Conservation (phyloP, 108 stramenopile genomes). For the Mayamaea pseudoterrestris region DNA sequence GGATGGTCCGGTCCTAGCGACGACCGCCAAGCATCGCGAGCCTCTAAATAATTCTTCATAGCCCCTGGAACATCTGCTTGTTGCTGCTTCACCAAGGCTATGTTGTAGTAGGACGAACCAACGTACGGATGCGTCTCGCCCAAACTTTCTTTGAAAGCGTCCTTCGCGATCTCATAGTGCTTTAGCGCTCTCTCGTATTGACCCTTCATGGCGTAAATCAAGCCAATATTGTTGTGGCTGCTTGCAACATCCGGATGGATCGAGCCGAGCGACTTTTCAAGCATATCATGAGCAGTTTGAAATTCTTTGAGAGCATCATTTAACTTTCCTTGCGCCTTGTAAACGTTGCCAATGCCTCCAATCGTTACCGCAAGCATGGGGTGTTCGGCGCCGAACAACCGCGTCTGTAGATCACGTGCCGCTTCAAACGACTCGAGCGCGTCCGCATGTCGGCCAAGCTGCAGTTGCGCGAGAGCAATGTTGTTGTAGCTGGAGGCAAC, state of each 20-base stretch:
- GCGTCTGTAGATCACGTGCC: slow-evolving; percentile 36
- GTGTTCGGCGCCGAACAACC: slow-evolving; percentile 30
- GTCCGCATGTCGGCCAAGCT: slow-evolving; percentile 19
- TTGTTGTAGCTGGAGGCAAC: slow-evolving; percentile 44
- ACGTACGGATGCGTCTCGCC: no score
- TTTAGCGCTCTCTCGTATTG: slow-evolving; percentile 27
- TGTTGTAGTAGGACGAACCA: no score
- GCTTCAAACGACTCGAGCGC: slow-evolving; percentile 42
- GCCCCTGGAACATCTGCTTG: no score
- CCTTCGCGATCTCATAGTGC: slow-evolving; percentile 38
- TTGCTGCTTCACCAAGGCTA: no score
- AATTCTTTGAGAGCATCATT: slow-evolving; percentile 38
- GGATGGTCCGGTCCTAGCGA: no score
- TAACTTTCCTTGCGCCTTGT: slow-evolving; percentile 46
- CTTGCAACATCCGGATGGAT: slow-evolving; percentile 34
- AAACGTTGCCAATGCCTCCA: neutral
- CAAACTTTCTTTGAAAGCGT: slow-evolving; percentile 35
- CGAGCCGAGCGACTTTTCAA: slow-evolving; percentile 26
- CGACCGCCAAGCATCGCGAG: no score
- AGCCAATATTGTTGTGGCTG: slow-evolving; percentile 56
- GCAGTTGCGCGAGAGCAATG: slow-evolving; percentile 32
- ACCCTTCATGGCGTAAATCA: slow-evolving; percentile 39
- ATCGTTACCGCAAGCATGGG: slow-evolving; percentile 34
- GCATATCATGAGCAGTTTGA: slow-evolving; percentile 37
- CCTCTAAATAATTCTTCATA: no score